Percentiles rank a stretch among this genome's conserved stretches.
These are phyloP conservation scores for Sarocladium kiliense DNA, from an alignment of 2,329 filamentous ascomycete genomes.

Conservation along the genomic window DNA sequence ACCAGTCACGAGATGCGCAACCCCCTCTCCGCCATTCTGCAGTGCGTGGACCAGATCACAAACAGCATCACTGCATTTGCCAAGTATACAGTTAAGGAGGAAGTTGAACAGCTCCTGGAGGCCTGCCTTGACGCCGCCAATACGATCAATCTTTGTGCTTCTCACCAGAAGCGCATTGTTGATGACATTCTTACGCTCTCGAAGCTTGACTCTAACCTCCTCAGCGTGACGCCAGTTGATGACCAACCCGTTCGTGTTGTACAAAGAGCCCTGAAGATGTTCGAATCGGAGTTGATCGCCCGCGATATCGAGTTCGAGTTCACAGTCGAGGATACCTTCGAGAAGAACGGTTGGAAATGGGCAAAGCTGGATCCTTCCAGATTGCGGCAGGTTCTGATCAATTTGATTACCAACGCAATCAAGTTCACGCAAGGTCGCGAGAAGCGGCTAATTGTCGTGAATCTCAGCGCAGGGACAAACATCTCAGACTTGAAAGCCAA, in stretches of 20 bases:
- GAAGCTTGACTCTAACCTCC: conserved; percentile 65
- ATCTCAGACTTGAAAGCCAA: conserved; percentile 34
- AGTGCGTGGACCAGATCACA: conserved; percentile 70
- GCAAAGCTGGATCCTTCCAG: conserved; percentile 71
- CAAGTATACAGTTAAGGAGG: conserved; percentile 29
- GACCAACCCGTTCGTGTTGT: conserved; percentile 65
- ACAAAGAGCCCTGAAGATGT: conserved; percentile 69
- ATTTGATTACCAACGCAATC: conserved; percentile 65
- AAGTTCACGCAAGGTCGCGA: conserved; percentile 60
- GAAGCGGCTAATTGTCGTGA: conserved; percentile 55
- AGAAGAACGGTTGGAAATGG: conserved; percentile 61
- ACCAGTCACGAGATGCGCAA: conserved; percentile 75
- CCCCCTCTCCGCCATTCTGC: conserved; percentile 67
- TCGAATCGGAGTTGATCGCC: conserved; percentile 67
- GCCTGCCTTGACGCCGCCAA: conserved; percentile 69
- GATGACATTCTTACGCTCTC: conserved; percentile 63
- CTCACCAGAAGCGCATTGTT: conserved; percentile 70
- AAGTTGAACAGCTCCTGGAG: conserved; percentile 45
- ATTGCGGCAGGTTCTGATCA: conserved; percentile 70
- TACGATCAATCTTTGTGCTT: conserved; percentile 74
- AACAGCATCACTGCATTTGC: conserved; percentile 42
- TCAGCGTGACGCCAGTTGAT: conserved; percentile 66
- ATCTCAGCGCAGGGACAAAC: conserved; percentile 56
- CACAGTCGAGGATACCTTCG: conserved; percentile 62
- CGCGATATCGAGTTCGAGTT: conserved; percentile 70